A percentile compares a stretch with the other conserved stretches of the same genome.
Conservation (phyloP, 495 filamentous ascomycete species). For the Daldinia caldariorum region DNA sequence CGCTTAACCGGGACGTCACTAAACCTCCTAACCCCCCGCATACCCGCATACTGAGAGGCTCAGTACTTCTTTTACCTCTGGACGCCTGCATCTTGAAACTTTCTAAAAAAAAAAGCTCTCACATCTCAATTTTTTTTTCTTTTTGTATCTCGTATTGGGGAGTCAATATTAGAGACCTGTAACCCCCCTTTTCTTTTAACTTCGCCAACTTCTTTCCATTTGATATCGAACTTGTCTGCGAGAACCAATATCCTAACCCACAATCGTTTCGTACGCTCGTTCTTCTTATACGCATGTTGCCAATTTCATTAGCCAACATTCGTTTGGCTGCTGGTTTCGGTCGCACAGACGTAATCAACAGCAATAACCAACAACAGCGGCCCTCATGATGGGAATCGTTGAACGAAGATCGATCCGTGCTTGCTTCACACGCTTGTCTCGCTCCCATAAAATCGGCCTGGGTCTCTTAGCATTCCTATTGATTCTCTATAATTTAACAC, state of each 20-base stretch:
- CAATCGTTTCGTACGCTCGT: conserved; percentile 17
- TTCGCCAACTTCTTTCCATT: background rate
- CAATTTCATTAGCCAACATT: conserved; percentile 6
- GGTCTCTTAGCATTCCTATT: conserved; percentile 37
- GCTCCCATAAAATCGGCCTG: conserved; percentile 43
- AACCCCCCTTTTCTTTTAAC: conserved; percentile 5
- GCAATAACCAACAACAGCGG: conserved; percentile 3
- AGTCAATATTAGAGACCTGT: background rate
- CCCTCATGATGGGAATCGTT: conserved; percentile 42
- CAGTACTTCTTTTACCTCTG: conserved; percentile 19
- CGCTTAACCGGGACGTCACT: conserved; percentile 22
- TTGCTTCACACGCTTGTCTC: conserved; percentile 41
- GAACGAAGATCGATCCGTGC: conserved; percentile 45
- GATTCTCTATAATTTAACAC: conserved; percentile 39
- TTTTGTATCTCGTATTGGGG: background rate
- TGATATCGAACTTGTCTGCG: background rate
- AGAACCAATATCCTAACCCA: conserved; percentile 1
- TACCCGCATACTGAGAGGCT: conserved; percentile 21
- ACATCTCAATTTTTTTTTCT: conserved; percentile 30
- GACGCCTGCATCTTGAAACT: conserved; percentile 1
- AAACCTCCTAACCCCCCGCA: conserved; percentile 33
- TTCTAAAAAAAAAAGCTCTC: conserved; percentile 28
- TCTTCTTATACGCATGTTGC: conserved; percentile 33
- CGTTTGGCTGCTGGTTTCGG: conserved; percentile 9
- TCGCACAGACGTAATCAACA: conserved; percentile 20